These are phyloP conservation scores for Corrigiola litoralis DNA, from an alignment of 179 eudicot genomes.

Conservation along the genomic window DNA sequence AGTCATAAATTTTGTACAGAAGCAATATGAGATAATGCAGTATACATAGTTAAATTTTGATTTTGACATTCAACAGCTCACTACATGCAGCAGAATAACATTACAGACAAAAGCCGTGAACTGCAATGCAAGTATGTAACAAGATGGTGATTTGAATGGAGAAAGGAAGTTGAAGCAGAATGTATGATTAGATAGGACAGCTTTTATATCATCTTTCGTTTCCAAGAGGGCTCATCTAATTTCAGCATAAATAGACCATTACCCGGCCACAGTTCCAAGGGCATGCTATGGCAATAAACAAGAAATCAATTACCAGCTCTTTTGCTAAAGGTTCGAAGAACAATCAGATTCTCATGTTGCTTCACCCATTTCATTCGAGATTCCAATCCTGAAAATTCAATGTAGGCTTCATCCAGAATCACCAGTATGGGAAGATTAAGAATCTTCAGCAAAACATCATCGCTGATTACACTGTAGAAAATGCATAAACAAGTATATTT, in stretches of 20 bases:
- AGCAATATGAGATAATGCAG: not conserved
- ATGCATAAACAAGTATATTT: not conserved
- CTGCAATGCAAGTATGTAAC: no score
- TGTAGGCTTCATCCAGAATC: slow-evolving; percentile 90
- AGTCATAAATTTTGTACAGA: not conserved
- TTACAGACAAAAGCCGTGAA: no score
- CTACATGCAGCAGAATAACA: no score
- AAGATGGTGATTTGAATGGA: no score
- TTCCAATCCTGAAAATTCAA: slow-evolving; percentile 80
- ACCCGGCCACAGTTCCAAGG: not conserved
- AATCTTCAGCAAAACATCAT: slow-evolving; percentile 69
- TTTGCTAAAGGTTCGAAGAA: slow-evolving; percentile 96
- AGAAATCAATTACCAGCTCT: slow-evolving; percentile 64
- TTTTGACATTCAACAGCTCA: not conserved
- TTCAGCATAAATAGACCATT: not conserved
- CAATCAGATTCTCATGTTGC: slow-evolving; percentile 82
- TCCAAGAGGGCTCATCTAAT: not conserved
- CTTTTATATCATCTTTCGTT: no score
- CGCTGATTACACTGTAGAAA: slow-evolving; percentile 70
- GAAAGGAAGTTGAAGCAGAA: no score
- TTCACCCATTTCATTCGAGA: slow-evolving; percentile 97
- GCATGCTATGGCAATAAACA: not conserved
- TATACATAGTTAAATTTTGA: no score
- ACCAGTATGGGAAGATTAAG: slow-evolving; percentile 79
- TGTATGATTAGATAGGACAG: no score